These are phyloP conservation scores for Leccinum cinnamomeum DNA, from an alignment of 1,284 basidiomycete species.

Conservation along the genomic window DNA sequence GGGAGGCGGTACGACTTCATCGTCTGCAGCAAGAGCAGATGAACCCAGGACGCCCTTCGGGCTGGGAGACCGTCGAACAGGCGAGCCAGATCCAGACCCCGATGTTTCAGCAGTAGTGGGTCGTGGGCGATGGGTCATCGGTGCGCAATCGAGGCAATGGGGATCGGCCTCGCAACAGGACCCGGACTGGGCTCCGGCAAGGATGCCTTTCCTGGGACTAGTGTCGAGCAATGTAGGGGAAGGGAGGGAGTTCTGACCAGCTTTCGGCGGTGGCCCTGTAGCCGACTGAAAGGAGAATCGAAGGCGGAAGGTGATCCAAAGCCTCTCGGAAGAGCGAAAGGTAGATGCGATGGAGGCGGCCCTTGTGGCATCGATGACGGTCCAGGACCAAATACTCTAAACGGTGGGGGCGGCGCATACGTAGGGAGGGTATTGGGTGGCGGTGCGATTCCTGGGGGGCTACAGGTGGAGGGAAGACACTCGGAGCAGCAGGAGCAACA, in stretches of 20 bases:
- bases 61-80: constrained; percentile 64
- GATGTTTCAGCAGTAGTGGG: constrained; percentile 45
- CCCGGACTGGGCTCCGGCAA: constrained; percentile 46
- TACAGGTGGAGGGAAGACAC: constrained; percentile 35
- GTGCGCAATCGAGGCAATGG: constrained; percentile 37
- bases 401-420: constrained; percentile 48
- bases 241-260: constrained; percentile 35
- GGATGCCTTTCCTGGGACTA: constrained; percentile 37
- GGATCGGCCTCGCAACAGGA: constrained; percentile 57
- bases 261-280: constrained; percentile 51
- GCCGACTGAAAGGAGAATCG: constrained; percentile 45
- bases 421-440: constrained; percentile 49
- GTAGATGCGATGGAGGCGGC: constrained; percentile 46
- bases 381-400: constrained; percentile 46
- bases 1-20: constrained; percentile 64
- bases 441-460: constrained; percentile 47
- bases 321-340: constrained; percentile 53
- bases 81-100: constrained; percentile 61
- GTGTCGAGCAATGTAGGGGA: constrained; percentile 41
- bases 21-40: constrained; percentile 71
- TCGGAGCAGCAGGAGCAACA: constrained; percentile 31
- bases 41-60: constrained; percentile 72
- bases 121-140: constrained; percentile 40
- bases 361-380: constrained; percentile 41
- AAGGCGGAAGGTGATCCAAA: constrained; percentile 50